Evolutionary conservation across 2,329 filamentous ascomycete genomes (phyloP), one percentile per base, ranked within the genome.

Genomic region (Ramularia collo-cygni): DNA sequence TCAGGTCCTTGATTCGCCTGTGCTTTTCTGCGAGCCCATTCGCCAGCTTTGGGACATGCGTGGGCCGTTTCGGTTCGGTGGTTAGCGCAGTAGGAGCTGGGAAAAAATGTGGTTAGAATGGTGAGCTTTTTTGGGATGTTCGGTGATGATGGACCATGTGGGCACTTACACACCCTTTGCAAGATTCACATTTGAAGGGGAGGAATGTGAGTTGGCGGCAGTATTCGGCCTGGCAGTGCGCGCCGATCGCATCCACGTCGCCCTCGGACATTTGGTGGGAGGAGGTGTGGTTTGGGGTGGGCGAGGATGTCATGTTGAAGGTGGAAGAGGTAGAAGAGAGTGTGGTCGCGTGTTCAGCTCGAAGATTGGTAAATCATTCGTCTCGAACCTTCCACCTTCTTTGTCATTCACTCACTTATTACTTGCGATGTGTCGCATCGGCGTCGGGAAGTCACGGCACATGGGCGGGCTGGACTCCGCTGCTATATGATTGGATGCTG

Each of bases 201-300:
- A 98, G 78, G 64, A 98, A 96, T 66, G 96, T 92, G 45, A 96
- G 84, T 60, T 92, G 85, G 61, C 89, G 83, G 72, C 92, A 98
- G 72, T 87, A 93, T 50, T 83, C 72, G 66, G 85, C 82, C 64
- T 95, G 80, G 75, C 92, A 98, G 70, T 95, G 89, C 47, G 78
- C 78, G 64, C 92, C 92, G 54, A 96, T 83, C 16, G 89, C 76
- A 55, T 85, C 82, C 34, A 89, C 82, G 65, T 95, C 89, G 61
- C 74, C 74, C 56, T 79, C 75, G 57, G 83, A 73, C 82, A 89
- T 89, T 47, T 74, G 75, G 61, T 81, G 74, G 69, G 81, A 87
- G 61, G 38, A 15, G 24, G 37, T 14, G 17, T 37, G 38, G 15
- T 48, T 29, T 26, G 37, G 42, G 14, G 38, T 35, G 13, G 26